phyloP scores from a whole-genome alignment of 352 stramenopile species.

The Globisporangium uncinulatum region DNA sequence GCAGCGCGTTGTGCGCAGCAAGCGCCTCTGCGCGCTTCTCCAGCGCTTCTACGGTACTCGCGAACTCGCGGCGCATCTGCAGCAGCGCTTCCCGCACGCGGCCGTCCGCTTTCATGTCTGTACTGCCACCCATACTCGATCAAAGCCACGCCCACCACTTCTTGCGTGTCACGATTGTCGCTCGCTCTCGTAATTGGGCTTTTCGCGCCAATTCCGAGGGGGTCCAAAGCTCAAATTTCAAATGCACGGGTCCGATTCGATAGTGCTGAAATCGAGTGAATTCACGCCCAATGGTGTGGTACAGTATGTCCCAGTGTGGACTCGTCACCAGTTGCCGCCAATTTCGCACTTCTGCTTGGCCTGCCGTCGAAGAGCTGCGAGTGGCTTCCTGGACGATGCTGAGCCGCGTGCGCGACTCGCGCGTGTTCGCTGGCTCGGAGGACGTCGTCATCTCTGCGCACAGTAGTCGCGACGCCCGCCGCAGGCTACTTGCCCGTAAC shows the following conservation, averaged over 20 bases:
- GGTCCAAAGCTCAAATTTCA: background rate
- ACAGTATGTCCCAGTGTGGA: too few relatives aligned
- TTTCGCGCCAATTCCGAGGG: background rate
- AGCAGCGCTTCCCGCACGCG: conserved; percentile 46
- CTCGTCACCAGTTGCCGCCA: background rate
- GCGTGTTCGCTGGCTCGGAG: conserved; percentile 57
- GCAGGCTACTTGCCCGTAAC: conserved; percentile 1
- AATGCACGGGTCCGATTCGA: background rate
- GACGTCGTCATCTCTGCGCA: conserved; percentile 43
- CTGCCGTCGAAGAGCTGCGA: background rate
- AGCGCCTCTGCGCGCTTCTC: conserved; percentile 52
- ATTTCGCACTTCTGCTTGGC: background rate
- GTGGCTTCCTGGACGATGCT: conserved; percentile 24
- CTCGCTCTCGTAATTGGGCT: background rate
- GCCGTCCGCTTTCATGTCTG: conserved; percentile 7
- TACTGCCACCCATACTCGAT: too few relatives aligned
- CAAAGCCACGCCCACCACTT: too few relatives aligned
- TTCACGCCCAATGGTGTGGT: too few relatives aligned
- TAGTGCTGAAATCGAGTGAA: background rate
- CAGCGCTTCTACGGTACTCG: conserved; percentile 37
- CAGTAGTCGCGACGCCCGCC: conserved; percentile 10
- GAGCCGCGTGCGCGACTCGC: conserved; percentile 48
- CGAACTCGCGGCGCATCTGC: conserved; percentile 63
- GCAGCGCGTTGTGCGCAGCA: conserved; percentile 44
- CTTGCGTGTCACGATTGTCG: too few relatives aligned